Evolutionary conservation across 192 early-diverging fungal species (phyloP), one percentile per base, ranked within the genome.

Genomic region (Coemansia sp.): DNA sequence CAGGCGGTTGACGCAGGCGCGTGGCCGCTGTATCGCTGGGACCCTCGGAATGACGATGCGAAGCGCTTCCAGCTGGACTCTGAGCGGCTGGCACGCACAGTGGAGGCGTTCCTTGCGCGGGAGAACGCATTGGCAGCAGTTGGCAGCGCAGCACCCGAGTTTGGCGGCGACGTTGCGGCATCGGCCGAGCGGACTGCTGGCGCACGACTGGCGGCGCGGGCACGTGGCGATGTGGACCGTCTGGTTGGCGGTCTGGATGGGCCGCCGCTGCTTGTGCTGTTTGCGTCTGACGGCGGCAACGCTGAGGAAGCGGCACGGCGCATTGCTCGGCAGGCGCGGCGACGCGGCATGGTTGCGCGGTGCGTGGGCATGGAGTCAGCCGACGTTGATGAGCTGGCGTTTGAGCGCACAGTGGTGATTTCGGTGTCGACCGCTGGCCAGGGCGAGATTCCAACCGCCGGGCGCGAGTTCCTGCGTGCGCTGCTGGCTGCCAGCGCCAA

Each of bases 11-110:
- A 98, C 68, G 87, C 77, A 56, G 95, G 94, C 23, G 87, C 91
- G 64, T 97, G 95, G 94, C 93, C 96, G 18, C 81, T 98, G 54
- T 98, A 96, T 86, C 90, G 96, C 69, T 98, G 93, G 93, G 91
- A 94, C 75, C 96, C 96, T 61, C 63, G 79, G 5, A 57, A 86
- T 43, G 84, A 71, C 89, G 45, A 91, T 89, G 18, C 52, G 44
- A 47, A 62, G 47, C 75, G 74, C 53, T 83, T 83, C 81, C 71
- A 84, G 93, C 93, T 73, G 82, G 91, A 74, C 87, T 90, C 74
- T 83, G 94, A 84, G 92, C 88, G 76, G 75, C 72, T 83, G 41
- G 69, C 69, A 21, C 83, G 85, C 40, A 90, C 94, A 66, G 76
- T 98, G 26, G 77, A 89, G 61, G 85, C 87, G 53, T 95, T 97